Base-by-base conservation (phyloP, 2,329 filamentous ascomycete genomes). In the Aureobasidium sp. region DNA sequence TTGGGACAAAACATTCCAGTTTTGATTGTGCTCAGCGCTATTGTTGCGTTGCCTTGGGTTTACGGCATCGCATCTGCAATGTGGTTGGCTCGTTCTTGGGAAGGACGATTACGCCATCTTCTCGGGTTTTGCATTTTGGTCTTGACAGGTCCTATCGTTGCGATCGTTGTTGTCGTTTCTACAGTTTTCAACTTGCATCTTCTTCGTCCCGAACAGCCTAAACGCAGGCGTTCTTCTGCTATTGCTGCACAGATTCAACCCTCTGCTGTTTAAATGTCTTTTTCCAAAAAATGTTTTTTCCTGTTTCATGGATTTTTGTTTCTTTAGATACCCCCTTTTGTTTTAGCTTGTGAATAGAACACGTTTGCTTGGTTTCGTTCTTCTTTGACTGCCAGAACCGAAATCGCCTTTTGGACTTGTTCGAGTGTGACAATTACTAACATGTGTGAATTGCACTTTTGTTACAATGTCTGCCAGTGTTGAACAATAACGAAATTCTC, bases 161-260 rank as follows among this genome's bases (percentile, higher is more conserved):
- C 78, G 66, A 74, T 79, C 30, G 68, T 76, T 42, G 73, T 78
- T 36, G 63, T 79, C 13, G 64, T 73, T 1, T 78, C 78, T 62
- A 77, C 77, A 0, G 69, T 79, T 21, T 67, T 74, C 48, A 69
- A 78, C 57, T 74, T 76, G 6, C 76, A 79, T 42, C 54, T 13
- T 39, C 11, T 58, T 32, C 41, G 53, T 27, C 37, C 32, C 3
- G 21, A 30, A 25, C 25, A 54, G 15, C 37, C 15, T 21, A 32
- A 21, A 5, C 32, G 50, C 3, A 30, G 36, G 13, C 25, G 25
- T 30, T 21, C 25, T 21, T 42, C 50, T 21, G 27, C 50, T 36
- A 13, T 21, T 9, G 10, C 37, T 16, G 27, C 27, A 32, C 37
- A 21, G 3, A 42, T 32, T 10, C n/a, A 30, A 27, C 15, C 10